Base-by-base conservation (phyloP, 2,329 filamentous ascomycete species). In the Xylariales sp. region DNA sequence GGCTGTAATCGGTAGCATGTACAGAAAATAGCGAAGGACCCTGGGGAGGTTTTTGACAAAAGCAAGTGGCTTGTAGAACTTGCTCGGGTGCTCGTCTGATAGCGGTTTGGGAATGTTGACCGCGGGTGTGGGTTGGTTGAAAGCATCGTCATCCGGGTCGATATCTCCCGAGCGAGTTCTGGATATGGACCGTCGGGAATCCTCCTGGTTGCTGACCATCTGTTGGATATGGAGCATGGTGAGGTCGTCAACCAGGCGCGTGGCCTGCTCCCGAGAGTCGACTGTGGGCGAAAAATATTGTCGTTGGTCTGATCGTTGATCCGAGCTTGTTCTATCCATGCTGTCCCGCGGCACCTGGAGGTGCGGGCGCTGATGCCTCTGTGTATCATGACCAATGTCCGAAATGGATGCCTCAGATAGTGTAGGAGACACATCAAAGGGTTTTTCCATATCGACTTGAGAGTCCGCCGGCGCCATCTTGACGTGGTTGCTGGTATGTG, bases 21-120 rank as follows among this genome's bases (percentile, higher is more conserved):
- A 89, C 16, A 78, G 76, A 50, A 87, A 72, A 54, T 86, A 88
- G 31, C 85, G 74, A 33, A 88, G 60, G 77, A 86, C 41, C 72
- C 70, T 56, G 82, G 85, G 40, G 82, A 60, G 40, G 6, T 53
- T 51, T 37, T 48, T 51, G 57, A 53, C 23, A n/a, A 8, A 8
- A 25, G n/a, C 8, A 25, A 8, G n/a, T 8, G 23, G 8, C 23
- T 25, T 25, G 23, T 8, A 8, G n/a, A 25, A 8, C 23, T 25
- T 25, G 23, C 8, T 25, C 8, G 8, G n/a, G n/a, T 8, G 23
- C n/a, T 25, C 23, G 23, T 8, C 8, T 8, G 23, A 8, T 8
- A 25, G 8, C 8, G 8, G 8, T n/a, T 25, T 25, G 8, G 8
- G 8, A 25, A 25, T 8, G 23, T 8, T 25, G 8, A n/a, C 8